Evolutionary conservation across 2,329 filamentous ascomycete genomes (phyloP), one percentile per base, ranked within the genome.

Genomic region (Nannizziopsis arthrosporioides): DNA sequence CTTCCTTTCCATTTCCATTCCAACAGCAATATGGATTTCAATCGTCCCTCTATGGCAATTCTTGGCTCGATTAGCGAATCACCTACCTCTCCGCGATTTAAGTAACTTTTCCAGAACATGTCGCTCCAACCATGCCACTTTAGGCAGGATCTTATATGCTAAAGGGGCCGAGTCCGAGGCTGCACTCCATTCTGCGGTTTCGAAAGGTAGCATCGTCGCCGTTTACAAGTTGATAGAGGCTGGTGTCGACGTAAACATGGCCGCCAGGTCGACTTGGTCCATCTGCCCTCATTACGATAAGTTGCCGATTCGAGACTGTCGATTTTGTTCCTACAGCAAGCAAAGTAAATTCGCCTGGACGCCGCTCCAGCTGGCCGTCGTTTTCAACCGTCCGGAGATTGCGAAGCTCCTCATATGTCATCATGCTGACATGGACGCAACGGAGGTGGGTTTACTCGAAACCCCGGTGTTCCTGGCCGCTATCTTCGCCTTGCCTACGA

Each of bases 341-440:
- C 7, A 37, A 11, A 37, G 17, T 11, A 5, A 11, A 32, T 7
- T 44, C 12, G 15, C 14, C n/a, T 8, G 18, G 6, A 35, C 51
- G 2, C 54, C 58, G 8, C 48, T 58, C 34, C 59, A 57, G 18
- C 53, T 56, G 31, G 61, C 61, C 49, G 53, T 44, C 44, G 49
- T 17, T 51, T 19, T 57, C 12, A 55, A 55, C 5, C 54, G 56
- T 18, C 50, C 52, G 37, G 55, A 53, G 31, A 53, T 63, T 9
- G 55, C 60, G 3, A 52, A 51, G 19, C 47, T 61, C 41, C 53
- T 64, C 17, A 43, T 63, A 7, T 52, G 57, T 18, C 56, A 58
- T 30, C 51, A 51, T n/a, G 53, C 51, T 8, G 42, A 50, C 12
- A n/a, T 53, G 18, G 36, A 49, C 15, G 34, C 2, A 8, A 10